Evolutionary conservation across 78 protist species (phyloP).

Genomic region (Reticulomyxa filosa): DNA sequence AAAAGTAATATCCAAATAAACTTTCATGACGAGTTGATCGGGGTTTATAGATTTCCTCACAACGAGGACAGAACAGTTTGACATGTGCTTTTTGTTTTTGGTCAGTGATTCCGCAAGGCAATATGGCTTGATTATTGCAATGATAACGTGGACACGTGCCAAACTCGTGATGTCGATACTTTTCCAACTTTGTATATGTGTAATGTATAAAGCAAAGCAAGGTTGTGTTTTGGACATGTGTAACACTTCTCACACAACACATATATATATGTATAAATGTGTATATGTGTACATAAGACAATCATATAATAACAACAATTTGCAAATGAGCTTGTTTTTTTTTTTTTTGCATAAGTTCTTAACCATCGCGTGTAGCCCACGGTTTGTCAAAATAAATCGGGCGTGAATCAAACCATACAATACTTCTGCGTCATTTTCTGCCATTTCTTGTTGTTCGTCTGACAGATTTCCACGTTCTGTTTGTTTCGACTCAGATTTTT

Average conservation of each 20-base stretch:
- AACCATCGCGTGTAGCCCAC: slow-evolving; percentile 66
- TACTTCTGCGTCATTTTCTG: slow-evolving; percentile 48
- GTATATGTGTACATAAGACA: too few relatives aligned
- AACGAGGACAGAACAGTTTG: slow-evolving; percentile 10
- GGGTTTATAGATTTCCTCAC: slow-evolving; percentile 3
- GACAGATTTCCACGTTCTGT: slow-evolving; percentile 3
- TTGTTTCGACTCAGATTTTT: too few relatives aligned
- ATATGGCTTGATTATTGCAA: slow-evolving; percentile 9
- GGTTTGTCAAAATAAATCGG: slow-evolving; percentile 61
- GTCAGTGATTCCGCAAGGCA: slow-evolving; percentile 9
- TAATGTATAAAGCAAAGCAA: too few relatives aligned
- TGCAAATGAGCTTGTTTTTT: too few relatives aligned
- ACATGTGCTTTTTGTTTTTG: background rate
- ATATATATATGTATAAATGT: too few relatives aligned
- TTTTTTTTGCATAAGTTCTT: too few relatives aligned
- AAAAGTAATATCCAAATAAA: background rate
- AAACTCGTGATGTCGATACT: slow-evolving; percentile 4
- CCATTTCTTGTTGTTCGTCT: slow-evolving; percentile 30
- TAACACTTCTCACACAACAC: too few relatives aligned
- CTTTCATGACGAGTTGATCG: background rate
- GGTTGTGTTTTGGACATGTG: too few relatives aligned
- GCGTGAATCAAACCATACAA: slow-evolving; percentile 90
- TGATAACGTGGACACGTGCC: slow-evolving; percentile 18
- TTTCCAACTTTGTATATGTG: too few relatives aligned
- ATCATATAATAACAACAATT: too few relatives aligned